Evolutionary conservation across 2,329 filamentous ascomycete species (phyloP), one percentile per base, ranked within the genome.

Genomic region (Emergomyces orientalis): DNA sequence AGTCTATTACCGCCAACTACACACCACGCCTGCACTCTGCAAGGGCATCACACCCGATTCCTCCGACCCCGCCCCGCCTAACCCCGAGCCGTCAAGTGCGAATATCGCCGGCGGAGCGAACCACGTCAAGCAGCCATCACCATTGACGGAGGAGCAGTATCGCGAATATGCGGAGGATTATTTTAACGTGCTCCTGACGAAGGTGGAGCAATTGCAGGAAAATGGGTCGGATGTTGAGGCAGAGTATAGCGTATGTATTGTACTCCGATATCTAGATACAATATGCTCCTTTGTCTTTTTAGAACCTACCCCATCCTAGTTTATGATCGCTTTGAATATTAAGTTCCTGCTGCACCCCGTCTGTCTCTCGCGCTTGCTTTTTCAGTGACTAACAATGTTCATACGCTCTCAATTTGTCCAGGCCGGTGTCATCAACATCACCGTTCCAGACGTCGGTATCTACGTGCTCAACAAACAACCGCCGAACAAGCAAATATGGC

Each of bases 401-500:
- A n/a, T 8, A 52, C 17, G 25, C 60, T 56, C 27, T 41, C 25
- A 32, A 55, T 37, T 62, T 51, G 27, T 62, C 19, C 39, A 97
- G 92, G 84, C 90, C 61, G 93, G 94, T 62, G 91, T 97, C 62
- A 82, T 97, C 69, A 91, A 87, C 66, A 81, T 97, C 71, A 81
- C 79, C 7, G 85, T 90, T 69, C 84, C 86, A 1, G 79, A 82
- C 14, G 80, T 85, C 59, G 91, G 92, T 65, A 93, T 86, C 37
- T 99, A 95, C 73, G 90, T 99, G 64, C 84, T 99, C 78, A 99
- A 99, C 84, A 99, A 99, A 77, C 94, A 99, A 76, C 94, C 94
- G 0, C 91, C 93, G 25, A 97, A 97, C 81, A 94, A 91, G 81
- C 94, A 88, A 74, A 96, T 99, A 72, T 99, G 94, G 94, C 85